These are phyloP conservation scores for Botryobasidium botryosum DNA, from an alignment of 768 basidiomycete species.

Conservation along the genomic window DNA sequence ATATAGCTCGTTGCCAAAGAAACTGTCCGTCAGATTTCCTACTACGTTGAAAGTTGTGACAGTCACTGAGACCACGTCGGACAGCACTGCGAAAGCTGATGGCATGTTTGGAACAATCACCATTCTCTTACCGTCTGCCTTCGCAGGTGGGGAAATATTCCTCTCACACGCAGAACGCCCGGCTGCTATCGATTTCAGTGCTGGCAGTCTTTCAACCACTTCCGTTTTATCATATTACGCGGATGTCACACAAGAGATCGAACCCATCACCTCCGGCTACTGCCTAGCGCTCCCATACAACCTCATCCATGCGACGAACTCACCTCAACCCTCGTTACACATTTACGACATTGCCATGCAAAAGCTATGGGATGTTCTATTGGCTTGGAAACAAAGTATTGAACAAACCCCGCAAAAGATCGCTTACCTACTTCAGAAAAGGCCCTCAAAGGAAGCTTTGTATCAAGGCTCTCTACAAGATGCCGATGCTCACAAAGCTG, in stretches of 20 bases:
- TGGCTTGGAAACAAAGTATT: slow-evolving; percentile 20
- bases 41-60: neutral
- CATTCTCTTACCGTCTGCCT: slow-evolving; percentile 30
- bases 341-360: slow-evolving; percentile 11
- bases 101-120: slow-evolving; percentile 38
- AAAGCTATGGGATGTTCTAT: slow-evolving; percentile 21
- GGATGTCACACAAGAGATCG: slow-evolving; percentile 34
- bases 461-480: neutral
- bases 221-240: slow-evolving; percentile 35
- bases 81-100: slow-evolving; percentile 29
- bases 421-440: neutral
- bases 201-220: slow-evolving; percentile 20
- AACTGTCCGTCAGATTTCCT: slow-evolving; percentile 34
- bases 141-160: slow-evolving; percentile 27
- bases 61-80: neutral
- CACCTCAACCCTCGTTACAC: slow-evolving; percentile 10
- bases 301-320: no score
- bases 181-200: slow-evolving; percentile 23
- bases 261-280: slow-evolving; percentile 32
- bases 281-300: slow-evolving; percentile 36
- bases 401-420: slow-evolving; percentile 6
- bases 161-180: slow-evolving; percentile 24
- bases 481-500: neutral
- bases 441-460: neutral
- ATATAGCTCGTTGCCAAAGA: slow-evolving; percentile 31